Base-by-base conservation (phyloP, 2,329 filamentous ascomycete genomes). In the Aspergillus melleus region DNA sequence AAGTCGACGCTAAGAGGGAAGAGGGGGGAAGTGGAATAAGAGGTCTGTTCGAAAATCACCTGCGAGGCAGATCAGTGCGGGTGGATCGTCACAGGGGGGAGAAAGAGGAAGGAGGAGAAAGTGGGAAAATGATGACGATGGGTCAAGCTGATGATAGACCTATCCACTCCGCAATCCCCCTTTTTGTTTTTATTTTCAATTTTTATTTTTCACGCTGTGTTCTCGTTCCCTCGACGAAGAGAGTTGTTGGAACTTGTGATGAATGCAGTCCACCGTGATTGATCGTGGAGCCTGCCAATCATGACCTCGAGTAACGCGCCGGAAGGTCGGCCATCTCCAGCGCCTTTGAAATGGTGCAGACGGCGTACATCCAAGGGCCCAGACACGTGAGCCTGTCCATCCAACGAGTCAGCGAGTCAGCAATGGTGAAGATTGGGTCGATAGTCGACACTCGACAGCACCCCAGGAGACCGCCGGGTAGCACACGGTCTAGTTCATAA, bases 11-110 rank as follows among this genome's bases (percentile, higher is more conserved):
- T 42, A 42, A 42, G 16, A 42, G 36, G 36, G 16, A 32, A 24
- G 24, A 24, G 24, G 24, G 24, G 24, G 26, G 26, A 9, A 29
- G 26, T 12, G 16, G 36, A 42, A 5, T n/a, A n/a, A 54, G 61
- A 68, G 65, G 66, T 68, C 65, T 64, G 67, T 68, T 65, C 61
- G 64, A 36, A 56, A 54, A 58, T 56, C 53, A 32, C 53, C 42
- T 51, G 52, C 32, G 22, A 60, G 57, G 36, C n/a, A 26, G 62
- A 62, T 64, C 62, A 54, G 61, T 64, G 61, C 59, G 60, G 56
- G 59, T 54, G 59, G 61, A 63, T 61, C 56, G 36, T 49, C 60
- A 49, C 52, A 60, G 61, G 64, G 61, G 32, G 30, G 5, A 19
- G 32, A 50, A 47, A 30, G 29, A 51, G 24, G 24, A 51, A 51